These are phyloP conservation scores for Penicillium steckii DNA, from an alignment of 495 filamentous ascomycete genomes.

Conservation along the genomic window DNA sequence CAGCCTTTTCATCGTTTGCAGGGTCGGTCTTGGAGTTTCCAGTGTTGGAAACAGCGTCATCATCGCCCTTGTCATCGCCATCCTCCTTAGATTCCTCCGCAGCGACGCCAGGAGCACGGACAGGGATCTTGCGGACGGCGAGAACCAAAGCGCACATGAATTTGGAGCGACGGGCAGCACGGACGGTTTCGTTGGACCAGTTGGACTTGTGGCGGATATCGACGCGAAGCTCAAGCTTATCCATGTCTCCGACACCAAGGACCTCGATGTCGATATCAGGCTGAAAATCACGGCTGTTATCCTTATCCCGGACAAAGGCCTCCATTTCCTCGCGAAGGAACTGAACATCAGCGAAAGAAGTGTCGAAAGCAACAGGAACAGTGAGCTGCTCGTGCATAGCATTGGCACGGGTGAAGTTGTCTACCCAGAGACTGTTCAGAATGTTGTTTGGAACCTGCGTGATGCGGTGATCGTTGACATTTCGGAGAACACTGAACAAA, in stretches of 20 bases:
- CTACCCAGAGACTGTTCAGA: conserved; percentile 86
- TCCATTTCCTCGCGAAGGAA: conserved; percentile 77
- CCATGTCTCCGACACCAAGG: conserved; percentile 76
- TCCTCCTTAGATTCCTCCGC: conserved; percentile 60
- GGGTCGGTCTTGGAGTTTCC: conserved; percentile 8
- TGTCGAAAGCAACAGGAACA: conserved; percentile 79
- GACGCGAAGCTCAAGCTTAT: conserved; percentile 79
- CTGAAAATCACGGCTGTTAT: conserved; percentile 91
- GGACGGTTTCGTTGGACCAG: conserved; percentile 89
- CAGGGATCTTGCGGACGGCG: conserved; percentile 82
- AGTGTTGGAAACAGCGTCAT: conserved; percentile 23
- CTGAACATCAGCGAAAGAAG: conserved; percentile 83
- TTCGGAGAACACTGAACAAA: conserved; percentile 89
- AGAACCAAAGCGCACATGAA: conserved; percentile 94
- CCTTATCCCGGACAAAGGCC: conserved; percentile 76
- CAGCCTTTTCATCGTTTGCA: conserved; percentile 7
- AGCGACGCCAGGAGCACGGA: conserved; percentile 77
- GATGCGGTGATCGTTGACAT: conserved; percentile 74
- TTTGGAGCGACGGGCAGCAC: conserved; percentile 81
- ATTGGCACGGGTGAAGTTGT: conserved; percentile 86
- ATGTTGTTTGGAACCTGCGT: conserved; percentile 90
- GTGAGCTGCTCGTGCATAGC: conserved; percentile 87
- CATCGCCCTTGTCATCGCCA: conserved; percentile 57
- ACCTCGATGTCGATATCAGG: conserved; percentile 77
- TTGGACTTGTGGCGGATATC: conserved; percentile 92